Conservation (phyloP, 2,329 filamentous ascomycete species). For the Pseudogymnoascus sp. region DNA sequence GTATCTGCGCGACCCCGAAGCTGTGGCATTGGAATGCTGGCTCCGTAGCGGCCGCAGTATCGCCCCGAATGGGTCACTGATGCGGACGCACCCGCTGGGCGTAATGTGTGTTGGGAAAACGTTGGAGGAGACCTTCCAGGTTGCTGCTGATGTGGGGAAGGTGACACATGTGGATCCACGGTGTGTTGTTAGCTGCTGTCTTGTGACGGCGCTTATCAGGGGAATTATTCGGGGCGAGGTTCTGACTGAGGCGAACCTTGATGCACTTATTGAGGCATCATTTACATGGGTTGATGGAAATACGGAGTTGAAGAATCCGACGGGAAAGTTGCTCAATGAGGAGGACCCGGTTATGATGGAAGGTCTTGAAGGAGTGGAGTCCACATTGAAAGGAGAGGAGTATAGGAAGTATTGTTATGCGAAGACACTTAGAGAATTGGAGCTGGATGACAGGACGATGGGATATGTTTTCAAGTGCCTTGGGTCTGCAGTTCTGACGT, state of each 20-base stretch:
- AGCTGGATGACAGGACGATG: conserved; percentile 41
- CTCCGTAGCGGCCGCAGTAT: conserved; percentile 31
- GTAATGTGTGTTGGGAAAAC: conserved; percentile 37
- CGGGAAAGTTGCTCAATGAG: not conserved
- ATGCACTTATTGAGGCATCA: conserved; percentile 35
- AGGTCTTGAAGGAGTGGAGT: conserved; percentile 15
- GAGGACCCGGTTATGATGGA: not conserved
- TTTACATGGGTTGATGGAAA: conserved; percentile 32
- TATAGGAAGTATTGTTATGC: conserved; percentile 36
- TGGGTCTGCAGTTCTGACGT: conserved; percentile 38
- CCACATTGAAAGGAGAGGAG: conserved; percentile 34
- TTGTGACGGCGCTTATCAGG: conserved; percentile 40
- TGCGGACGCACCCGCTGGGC: conserved; percentile 46
- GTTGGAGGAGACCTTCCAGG: conserved; percentile 37
- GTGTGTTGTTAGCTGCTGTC: conserved; percentile 43
- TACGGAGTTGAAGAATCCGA: conserved; percentile 22
- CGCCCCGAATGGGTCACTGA: conserved; percentile 46
- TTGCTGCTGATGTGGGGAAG: conserved; percentile 36
- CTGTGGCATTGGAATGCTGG: conserved; percentile 37
- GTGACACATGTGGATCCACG: conserved; percentile 46
- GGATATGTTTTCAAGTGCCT: conserved; percentile 50
- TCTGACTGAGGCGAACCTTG: conserved; percentile 32
- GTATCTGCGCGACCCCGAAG: conserved; percentile 36
- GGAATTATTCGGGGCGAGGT: conserved; percentile 41
- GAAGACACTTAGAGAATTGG: conserved; percentile 32